phyloP scores from a whole-genome alignment of 208 protist genomes.

The Leishmania tarentolae region DNA sequence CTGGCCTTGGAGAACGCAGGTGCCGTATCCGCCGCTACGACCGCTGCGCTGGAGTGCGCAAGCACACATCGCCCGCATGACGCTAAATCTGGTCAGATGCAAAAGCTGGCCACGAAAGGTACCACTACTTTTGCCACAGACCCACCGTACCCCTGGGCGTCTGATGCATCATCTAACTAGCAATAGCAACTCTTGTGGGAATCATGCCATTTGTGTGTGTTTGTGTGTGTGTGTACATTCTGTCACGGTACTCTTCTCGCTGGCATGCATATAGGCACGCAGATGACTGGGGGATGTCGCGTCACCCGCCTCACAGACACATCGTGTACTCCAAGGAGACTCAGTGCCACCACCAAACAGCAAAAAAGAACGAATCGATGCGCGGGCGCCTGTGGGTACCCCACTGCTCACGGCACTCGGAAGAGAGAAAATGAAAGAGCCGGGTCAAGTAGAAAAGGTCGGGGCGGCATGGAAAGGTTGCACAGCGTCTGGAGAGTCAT shows the following conservation, averaged over 20 bases:
- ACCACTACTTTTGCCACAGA: constrained; percentile 38
- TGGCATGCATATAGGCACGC: background rate
- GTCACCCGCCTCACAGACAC: background rate
- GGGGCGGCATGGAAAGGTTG: background rate
- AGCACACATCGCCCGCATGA: constrained; percentile 32
- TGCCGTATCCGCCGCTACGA: background rate
- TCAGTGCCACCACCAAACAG: background rate
- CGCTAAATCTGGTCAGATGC: constrained; percentile 25
- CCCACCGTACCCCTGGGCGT: constrained; percentile 31
- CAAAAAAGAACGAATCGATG: background rate
- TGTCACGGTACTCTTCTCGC: background rate
- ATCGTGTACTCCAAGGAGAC: background rate
- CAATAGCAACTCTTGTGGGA: constrained; percentile 17
- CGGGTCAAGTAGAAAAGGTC: background rate
- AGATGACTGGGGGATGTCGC: background rate
- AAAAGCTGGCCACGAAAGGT: constrained; percentile 22
- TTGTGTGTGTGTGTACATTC: too few relatives aligned
- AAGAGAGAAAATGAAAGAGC: background rate
- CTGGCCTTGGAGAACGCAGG: background rate
- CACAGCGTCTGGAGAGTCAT: background rate
- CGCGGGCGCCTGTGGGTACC: background rate
- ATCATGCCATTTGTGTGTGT: constrained; percentile 3
- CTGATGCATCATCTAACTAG: constrained; percentile 25
- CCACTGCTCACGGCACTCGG: background rate
- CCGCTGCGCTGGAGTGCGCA: constrained; percentile 42